Percentiles rank a stretch among this genome's conserved stretches.
phyloP scores from a whole-genome alignment of 495 filamentous ascomycete species.

The Neurospora sp. region DNA sequence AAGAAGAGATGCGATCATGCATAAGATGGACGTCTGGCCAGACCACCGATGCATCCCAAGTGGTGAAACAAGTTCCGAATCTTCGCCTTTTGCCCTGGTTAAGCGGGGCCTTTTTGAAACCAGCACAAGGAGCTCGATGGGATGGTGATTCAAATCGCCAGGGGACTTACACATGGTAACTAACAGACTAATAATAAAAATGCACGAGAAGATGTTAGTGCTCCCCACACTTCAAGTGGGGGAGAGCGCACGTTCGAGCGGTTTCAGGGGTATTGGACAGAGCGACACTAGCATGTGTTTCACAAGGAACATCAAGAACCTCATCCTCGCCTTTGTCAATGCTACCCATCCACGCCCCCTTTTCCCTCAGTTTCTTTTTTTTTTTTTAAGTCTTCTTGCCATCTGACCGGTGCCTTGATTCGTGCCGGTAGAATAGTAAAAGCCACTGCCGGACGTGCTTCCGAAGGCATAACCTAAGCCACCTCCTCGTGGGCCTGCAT shows the following conservation, averaged over 20 bases:
- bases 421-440: not conserved
- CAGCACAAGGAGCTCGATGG: not conserved
- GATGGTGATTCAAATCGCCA: not conserved
- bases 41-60: not conserved
- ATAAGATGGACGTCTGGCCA: not conserved
- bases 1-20: not conserved
- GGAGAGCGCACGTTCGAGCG: not conserved
- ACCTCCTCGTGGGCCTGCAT: not conserved
- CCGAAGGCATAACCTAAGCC: not conserved
- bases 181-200: not conserved
- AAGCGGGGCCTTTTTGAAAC: not conserved
- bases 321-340: not conserved
- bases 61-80: not conserved
- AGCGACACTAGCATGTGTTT: not conserved
- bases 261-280: not conserved
- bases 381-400: not conserved
- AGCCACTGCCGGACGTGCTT: not conserved
- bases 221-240: not conserved
- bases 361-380: not conserved
- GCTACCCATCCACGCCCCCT: not conserved
- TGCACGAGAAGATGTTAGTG: not conserved
- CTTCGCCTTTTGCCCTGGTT: not conserved
- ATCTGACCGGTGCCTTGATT: not conserved
- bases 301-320: not conserved
- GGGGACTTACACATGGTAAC: not conserved